Base-by-base conservation (phyloP, 2,329 filamentous ascomycete species). In the Fusarium neocosmosporiellum region DNA sequence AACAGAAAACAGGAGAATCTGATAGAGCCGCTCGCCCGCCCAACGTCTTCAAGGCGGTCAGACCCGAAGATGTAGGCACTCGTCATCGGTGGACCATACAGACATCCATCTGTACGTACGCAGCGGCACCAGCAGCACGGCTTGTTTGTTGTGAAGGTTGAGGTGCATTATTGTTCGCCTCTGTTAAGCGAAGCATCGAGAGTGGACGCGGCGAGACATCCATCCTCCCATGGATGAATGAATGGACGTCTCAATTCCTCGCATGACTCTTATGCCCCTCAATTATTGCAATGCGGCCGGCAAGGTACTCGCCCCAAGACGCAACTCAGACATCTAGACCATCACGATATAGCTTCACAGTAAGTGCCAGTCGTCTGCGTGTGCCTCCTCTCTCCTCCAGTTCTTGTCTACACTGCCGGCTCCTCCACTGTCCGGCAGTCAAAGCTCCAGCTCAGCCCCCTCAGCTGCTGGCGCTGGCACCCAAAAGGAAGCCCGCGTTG, bases 41-140 rank as follows among this genome's bases (percentile, higher is more conserved):
- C 63, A 70, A 67, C 69, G 39, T 54, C 54, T 43, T 61, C 39
- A 48, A 60, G 59, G 76, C 77, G 77, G 77, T 78, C 77, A 78
- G 76, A 75, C 77, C 76, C 70, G 66, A 78, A 67, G 68, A 41
- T 46, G 58, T 66, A 65, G 59, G 48, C 59, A 59, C 70, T 73
- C 67, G 66, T 75, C 74, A 73, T 71, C 46, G 27, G 46, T 50
- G 46, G 46, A 50, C 46, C 65, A 59, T 43, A 71, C 43, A 59
- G 63, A 46, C 20, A 24, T 33, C n/a, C 8, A 50, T 33, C 36
- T 58, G 53, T 46, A 46, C 33, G 18, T 59, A 29, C 27, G 46
- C 27, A 24, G 61, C 55, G 43, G 31, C 39, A 58, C 9, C 14
- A 37, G 16, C 10, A 53, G 43, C 6, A 29, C 46, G 24, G 46